Percentiles rank a stretch among this genome's conserved stretches.
Conservation (phyloP, 2,329 filamentous ascomycete species). For the Nakataea oryzae region DNA sequence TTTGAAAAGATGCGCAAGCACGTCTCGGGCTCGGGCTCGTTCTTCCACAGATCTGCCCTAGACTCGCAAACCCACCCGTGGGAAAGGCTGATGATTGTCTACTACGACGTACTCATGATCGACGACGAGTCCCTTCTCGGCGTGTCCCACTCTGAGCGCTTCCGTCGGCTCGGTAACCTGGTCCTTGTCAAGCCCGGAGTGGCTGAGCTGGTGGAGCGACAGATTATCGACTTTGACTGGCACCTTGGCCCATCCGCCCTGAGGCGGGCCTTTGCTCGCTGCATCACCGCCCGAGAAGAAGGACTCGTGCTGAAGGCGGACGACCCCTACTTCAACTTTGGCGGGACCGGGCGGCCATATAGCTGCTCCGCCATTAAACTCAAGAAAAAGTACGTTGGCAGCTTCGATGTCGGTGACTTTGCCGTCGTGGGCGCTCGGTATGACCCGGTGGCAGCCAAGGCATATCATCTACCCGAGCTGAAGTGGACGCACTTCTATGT, state of each 20-base stretch:
- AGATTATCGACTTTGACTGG: constrained; percentile 55
- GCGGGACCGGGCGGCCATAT: constrained; percentile 21
- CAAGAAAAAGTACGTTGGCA: constrained; percentile 75
- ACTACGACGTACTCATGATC: constrained; percentile 46
- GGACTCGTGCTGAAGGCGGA: constrained; percentile 75
- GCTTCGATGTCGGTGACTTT: constrained; percentile 75
- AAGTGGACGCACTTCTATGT: constrained; percentile 75
- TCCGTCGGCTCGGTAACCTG: constrained; percentile 47
- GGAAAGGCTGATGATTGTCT: constrained; percentile 52
- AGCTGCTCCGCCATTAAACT: constrained; percentile 61
- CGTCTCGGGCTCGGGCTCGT: constrained; percentile 60
- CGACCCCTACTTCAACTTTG: constrained; percentile 62
- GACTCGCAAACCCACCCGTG: constrained; percentile 52
- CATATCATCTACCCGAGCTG: constrained; percentile 40
- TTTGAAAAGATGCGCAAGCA: constrained; percentile 81
- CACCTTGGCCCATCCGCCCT: constrained; percentile 41
- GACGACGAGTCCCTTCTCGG: constrained; percentile 42
- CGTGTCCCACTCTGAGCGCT: constrained; percentile 45
- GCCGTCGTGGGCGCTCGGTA: constrained; percentile 68
- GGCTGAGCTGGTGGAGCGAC: constrained; percentile 56
- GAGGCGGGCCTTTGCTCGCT: constrained; percentile 53
- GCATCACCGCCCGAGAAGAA: constrained; percentile 58
- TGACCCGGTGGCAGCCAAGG: constrained; percentile 50
- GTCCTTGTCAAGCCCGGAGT: constrained; percentile 43
- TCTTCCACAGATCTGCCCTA: constrained; percentile 48